A percentile compares a stretch with the other conserved stretches of the same genome.
These are phyloP conservation scores for Colletotrichum orchidophilum DNA, from an alignment of 2,329 filamentous ascomycete species.

Conservation along the genomic window DNA sequence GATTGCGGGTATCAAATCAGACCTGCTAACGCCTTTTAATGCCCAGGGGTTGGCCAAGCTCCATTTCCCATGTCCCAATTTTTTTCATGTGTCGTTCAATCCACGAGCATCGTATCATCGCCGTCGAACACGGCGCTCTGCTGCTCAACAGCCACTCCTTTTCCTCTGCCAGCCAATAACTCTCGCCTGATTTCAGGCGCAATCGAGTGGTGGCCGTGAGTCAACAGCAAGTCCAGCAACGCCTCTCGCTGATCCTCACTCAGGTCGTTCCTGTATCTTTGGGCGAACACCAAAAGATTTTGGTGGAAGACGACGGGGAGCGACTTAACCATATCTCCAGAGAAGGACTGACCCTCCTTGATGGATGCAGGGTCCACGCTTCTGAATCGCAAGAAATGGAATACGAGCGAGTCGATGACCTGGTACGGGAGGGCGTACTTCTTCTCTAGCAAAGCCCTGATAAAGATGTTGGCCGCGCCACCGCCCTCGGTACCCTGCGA, in stretches of 20 bases:
- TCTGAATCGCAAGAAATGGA: constrained; percentile 93
- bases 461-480: constrained; percentile 94
- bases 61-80: constrained; percentile 27
- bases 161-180: constrained; percentile 84
- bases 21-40: constrained; percentile 34
- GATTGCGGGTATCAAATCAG: constrained; percentile 36
- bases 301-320: constrained; percentile 97
- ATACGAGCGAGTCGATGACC: constrained; percentile 92
- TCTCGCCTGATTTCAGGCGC: constrained; percentile 92
- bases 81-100: constrained; percentile 43
- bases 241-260: constrained; percentile 95
- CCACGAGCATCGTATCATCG: constrained; percentile 92
- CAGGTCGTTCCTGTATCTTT: constrained; percentile 94
- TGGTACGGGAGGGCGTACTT: constrained; percentile 96
- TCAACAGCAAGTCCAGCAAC: constrained; percentile 84
- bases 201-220: constrained; percentile 86
- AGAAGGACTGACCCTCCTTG: constrained; percentile 56
- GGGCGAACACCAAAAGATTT: constrained; percentile 88
- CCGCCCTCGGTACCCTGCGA: constrained; percentile 84
- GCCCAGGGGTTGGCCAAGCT: constrained; percentile 28
- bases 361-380: constrained; percentile 70
- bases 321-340: constrained; percentile 64
- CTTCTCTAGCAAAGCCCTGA: constrained; percentile 92
- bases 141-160: constrained; percentile 76
- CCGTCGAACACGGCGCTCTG: constrained; percentile 69